phyloP scores from a whole-genome alignment of 2,329 filamentous ascomycete genomes.

The Tolypocladium inflatum region DNA sequence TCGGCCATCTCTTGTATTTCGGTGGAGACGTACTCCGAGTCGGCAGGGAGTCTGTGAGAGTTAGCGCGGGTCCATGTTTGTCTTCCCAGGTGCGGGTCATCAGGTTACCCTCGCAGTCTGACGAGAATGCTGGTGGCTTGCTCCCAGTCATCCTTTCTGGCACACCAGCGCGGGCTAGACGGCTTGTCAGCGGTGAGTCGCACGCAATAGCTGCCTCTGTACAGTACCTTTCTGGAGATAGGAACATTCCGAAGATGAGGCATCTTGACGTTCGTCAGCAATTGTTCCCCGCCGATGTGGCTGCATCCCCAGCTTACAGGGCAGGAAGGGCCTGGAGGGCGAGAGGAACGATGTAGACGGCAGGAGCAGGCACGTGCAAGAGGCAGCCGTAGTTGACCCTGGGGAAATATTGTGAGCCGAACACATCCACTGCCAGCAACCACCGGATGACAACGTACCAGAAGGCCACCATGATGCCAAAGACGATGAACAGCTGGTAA shows the following conservation, averaged over 20 bases:
- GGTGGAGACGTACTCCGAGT: slow-evolving; percentile 44
- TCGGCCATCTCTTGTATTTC: slow-evolving; percentile 52
- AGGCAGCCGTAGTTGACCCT: slow-evolving; percentile 47
- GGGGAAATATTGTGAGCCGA: slow-evolving; percentile 16
- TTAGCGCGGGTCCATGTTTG: background rate
- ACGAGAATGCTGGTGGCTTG: slow-evolving; percentile 46
- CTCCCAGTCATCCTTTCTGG: slow-evolving; percentile 59
- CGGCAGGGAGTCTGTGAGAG: slow-evolving; percentile 33
- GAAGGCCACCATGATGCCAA: slow-evolving; percentile 32
- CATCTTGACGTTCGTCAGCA: slow-evolving; percentile 19
- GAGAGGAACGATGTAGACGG: slow-evolving; percentile 52
- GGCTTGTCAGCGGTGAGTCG: background rate
- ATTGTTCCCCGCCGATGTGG: background rate
- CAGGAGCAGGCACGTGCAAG: slow-evolving; percentile 34
- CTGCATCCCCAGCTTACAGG: slow-evolving; percentile 21
- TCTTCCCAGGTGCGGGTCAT: no score
- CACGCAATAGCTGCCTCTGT: background rate
- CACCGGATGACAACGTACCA: slow-evolving; percentile 16
- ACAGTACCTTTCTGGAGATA: slow-evolving; percentile 40
- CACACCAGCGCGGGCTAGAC: slow-evolving; percentile 54
- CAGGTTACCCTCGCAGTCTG: slow-evolving; percentile 29
- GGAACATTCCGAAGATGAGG: slow-evolving; percentile 49
- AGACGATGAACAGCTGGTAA: slow-evolving; percentile 40
- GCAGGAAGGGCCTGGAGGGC: slow-evolving; percentile 57
- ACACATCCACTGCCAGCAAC: background rate